These are phyloP conservation scores for Bjerkandera adusta DNA, from an alignment of 1,284 basidiomycete species.

Conservation along the genomic window DNA sequence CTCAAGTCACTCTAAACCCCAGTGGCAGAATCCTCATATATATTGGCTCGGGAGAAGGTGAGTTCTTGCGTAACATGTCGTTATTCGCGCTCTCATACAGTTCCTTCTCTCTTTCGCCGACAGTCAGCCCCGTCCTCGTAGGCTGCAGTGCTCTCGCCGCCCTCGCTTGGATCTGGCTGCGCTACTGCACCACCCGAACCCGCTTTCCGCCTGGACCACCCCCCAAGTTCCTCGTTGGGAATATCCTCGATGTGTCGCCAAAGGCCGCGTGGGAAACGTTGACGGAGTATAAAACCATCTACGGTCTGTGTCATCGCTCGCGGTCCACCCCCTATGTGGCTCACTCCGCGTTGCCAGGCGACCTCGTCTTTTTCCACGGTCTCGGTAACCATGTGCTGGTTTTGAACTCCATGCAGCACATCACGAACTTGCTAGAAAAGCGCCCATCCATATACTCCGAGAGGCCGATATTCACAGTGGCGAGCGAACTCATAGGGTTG, in stretches of 20 bases:
- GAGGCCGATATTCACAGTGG: constrained; percentile 19
- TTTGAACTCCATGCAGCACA: constrained; percentile 36
- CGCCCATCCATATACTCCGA: constrained; percentile 43
- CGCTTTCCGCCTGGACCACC: background rate
- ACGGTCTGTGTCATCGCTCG: background rate
- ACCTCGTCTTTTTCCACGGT: constrained; percentile 32
- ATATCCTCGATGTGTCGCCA: background rate
- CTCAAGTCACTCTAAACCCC: too few relatives aligned
- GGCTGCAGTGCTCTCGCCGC: too few relatives aligned
- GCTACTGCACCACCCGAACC: too few relatives aligned
- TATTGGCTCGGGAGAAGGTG: too few relatives aligned
- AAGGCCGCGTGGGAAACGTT: background rate
- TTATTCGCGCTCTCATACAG: too few relatives aligned
- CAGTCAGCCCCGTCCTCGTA: too few relatives aligned
- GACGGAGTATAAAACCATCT: background rate
- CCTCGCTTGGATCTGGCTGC: too few relatives aligned
- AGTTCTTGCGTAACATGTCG: too few relatives aligned
- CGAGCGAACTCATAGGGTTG: background rate
- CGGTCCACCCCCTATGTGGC: background rate
- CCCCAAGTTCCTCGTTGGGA: background rate
- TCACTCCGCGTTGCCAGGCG: constrained; percentile 9
- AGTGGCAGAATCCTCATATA: too few relatives aligned
- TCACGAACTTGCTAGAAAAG: constrained; percentile 53
- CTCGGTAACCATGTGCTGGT: constrained; percentile 16
- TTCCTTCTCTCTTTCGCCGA: too few relatives aligned